Evolutionary conservation across 768 basidiomycete genomes (phyloP), one percentile per base, ranked within the genome.

Genomic region (Pleurotus tuber-regium): DNA sequence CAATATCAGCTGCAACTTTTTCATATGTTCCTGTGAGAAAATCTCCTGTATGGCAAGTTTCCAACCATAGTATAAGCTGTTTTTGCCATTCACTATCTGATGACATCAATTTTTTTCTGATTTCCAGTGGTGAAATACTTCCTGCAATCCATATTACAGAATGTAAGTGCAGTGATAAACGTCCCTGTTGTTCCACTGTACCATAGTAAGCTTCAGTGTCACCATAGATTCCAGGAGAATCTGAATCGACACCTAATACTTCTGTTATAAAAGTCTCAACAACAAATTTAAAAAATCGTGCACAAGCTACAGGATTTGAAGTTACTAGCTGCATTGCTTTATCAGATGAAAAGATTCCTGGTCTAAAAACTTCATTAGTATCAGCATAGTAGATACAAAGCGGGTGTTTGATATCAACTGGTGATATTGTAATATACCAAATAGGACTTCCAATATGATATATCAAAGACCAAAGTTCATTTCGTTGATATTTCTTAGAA

Each of bases 361-460:
- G 64, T 4, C 43, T 18, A 30, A 65, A 70, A 0, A 31, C 44
- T 7, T 55, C 44, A 8, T 66, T 48, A 5, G 48, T 55, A 7
- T 55, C 62, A 4, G 68, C 64, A 63, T 55, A 70, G 49, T 71
- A 71, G 4, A 73, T n/a, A 10, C 61, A 63, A 3, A 73, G 52
- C 0, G 69, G 70, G 54, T 69, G 62, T 11, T 56, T 55, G 0
- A 47, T 42, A 52, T 73, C 68, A 6, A 56, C 61, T 5, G 63
- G 68, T 0, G 70, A 61, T 24, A 70, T 43, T 9, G 70, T 72
- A 57, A 62, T n/a, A n/a, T n/a, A n/a, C n/a, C n/a, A n/a, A n/a
- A n/a, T n/a, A n/a, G n/a, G n/a, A n/a, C n/a, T n/a, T n/a, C n/a
- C n/a, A n/a, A n/a, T n/a, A n/a, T n/a, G n/a, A n/a, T n/a, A n/a